Base-by-base conservation (phyloP, 164 flowering plant genomes). In the Platanus orientalis region DNA sequence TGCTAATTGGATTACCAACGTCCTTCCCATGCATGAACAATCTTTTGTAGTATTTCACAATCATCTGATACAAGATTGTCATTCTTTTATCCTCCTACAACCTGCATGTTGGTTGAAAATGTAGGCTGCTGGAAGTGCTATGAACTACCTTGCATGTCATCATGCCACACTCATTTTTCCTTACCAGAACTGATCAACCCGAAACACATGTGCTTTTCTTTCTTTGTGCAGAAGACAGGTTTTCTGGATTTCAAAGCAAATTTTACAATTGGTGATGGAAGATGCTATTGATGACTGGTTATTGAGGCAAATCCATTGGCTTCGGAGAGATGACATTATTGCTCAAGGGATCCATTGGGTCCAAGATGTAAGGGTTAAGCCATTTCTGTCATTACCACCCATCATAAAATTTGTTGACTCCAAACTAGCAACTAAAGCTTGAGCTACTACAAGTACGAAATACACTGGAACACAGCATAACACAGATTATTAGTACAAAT, bases 241-340 rank as follows among this genome's bases (percentile, higher is more conserved):
- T 58, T 88, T 90, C 72, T 95, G 99, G 99, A 88, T 92, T 63
- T 95, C 99, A 71, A 90, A 90, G 76, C 98, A 95, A 74, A 90
- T 95, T 67, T 64, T 92, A 57, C 99, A 95, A 76, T 73, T 95
- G 64, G 73, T 92, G 68, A 95, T 95, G 99, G 98, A 92, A 70
- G 99, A 95, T 81, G 99, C 98, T 50, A 83, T 95, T 66, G 99
- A 95, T 76, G 99, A 95, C 73, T 92, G 84, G 85, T 84, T 95
- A 44, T 61, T 95, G 76, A 78, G 90, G 81, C 91, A 95, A 73
- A 90, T 95, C 54, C 83, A 88, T 59, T 86, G 84, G 86, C 95
- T 92, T 61, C 81, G 94, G 42, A 87, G 86, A 72, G 97, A 92
- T 36, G 93, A 92, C 53, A 69, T 79, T 56, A 70, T 95, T 70